Evolutionary conservation across 2,329 filamentous ascomycete genomes (phyloP).

Genomic region (Stemphylium lycopersici): DNA sequence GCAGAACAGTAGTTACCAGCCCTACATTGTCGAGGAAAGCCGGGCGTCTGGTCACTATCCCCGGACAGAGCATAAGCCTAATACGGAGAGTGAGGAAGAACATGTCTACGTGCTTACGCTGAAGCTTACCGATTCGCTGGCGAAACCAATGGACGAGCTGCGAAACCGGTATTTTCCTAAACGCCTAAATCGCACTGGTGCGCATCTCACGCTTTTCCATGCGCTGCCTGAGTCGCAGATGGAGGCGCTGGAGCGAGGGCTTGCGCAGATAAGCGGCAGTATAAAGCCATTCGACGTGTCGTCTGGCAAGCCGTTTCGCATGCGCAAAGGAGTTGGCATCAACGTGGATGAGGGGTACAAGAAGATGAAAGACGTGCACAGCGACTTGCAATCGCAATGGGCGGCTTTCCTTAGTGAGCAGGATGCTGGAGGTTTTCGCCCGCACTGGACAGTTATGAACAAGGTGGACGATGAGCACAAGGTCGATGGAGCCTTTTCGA

Average conservation of each 20-base stretch:
- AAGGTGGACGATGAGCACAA: slow-evolving; percentile 52
- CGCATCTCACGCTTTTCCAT: slow-evolving; percentile 55
- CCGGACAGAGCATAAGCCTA: slow-evolving; percentile 36
- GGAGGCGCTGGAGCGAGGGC: slow-evolving; percentile 39
- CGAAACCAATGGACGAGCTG: slow-evolving; percentile 48
- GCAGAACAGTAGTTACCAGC: not conserved
- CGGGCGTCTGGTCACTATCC: slow-evolving; percentile 8
- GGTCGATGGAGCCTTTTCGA: slow-evolving; percentile 46
- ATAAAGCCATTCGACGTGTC: slow-evolving; percentile 47
- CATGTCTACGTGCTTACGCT: slow-evolving; percentile 54
- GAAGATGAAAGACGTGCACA: slow-evolving; percentile 45
- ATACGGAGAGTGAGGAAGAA: slow-evolving; percentile 40
- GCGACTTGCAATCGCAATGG: slow-evolving; percentile 46
- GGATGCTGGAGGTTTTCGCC: slow-evolving; percentile 48
- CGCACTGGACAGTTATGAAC: slow-evolving; percentile 57
- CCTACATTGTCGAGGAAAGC: slow-evolving; percentile 13
- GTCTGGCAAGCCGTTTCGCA: slow-evolving; percentile 48
- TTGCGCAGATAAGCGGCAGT: slow-evolving; percentile 36
- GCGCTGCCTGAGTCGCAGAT: slow-evolving; percentile 52
- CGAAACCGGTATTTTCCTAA: slow-evolving; percentile 51
- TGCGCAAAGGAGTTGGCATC: slow-evolving; percentile 52
- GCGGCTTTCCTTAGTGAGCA: slow-evolving; percentile 50
- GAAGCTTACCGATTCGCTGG: slow-evolving; percentile 47
- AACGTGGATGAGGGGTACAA: slow-evolving; percentile 41
- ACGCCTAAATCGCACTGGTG: slow-evolving; percentile 51